Evolutionary conservation across 208 protist species (phyloP), one percentile per base, ranked within the genome.

Genomic region (Acanthamoeba sp.): DNA sequence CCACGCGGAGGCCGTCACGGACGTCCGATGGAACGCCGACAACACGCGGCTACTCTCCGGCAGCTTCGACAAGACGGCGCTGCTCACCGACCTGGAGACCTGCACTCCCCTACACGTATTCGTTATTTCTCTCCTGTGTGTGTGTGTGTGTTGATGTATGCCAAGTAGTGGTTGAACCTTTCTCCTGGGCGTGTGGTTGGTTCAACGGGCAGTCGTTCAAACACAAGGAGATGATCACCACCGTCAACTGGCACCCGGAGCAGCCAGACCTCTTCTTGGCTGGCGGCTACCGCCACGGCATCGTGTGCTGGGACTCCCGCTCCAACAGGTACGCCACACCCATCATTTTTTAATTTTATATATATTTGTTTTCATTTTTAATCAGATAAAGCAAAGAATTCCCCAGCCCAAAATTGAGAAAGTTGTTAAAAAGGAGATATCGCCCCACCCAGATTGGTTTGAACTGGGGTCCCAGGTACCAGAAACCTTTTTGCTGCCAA

Each of bases 181-280:
- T n/a, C n/a, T n/a, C n/a, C n/a, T n/a, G n/a, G 22, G 32, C 10
- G 64, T 14, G 6, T 38, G 29, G 36, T 38, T 9, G 36, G 42
- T 87, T 85, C 14, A 10, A 18, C 59, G 18, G 4, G 38, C 82
- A 90, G 82, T 40, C 82, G 10, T 66, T 71, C 45, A 93, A 93
- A 78, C 62, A 93, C 34, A 80, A 93, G 14, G 62, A 93, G 27
- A 66, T 55, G 42, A 93, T 84, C n/a, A 93, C 89, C 87, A 55
- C 42, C 2, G 66, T 93, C n/a, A 48, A 16, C 20, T 80, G 38
- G 45, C 89, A 93, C 48, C 89, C 89, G 59, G 42, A 82, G 18
- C 45, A 93, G 29, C 38, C 62, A 14, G 50, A 93, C 10, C 2
- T 93, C 34, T 93, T 93, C 38, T n/a, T 93, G 62, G 55, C 62